A percentile compares a stretch with the other conserved stretches of the same genome.
Evolutionary conservation across 805 yeast species (phyloP).

Genomic region (Pichia californica): DNA sequence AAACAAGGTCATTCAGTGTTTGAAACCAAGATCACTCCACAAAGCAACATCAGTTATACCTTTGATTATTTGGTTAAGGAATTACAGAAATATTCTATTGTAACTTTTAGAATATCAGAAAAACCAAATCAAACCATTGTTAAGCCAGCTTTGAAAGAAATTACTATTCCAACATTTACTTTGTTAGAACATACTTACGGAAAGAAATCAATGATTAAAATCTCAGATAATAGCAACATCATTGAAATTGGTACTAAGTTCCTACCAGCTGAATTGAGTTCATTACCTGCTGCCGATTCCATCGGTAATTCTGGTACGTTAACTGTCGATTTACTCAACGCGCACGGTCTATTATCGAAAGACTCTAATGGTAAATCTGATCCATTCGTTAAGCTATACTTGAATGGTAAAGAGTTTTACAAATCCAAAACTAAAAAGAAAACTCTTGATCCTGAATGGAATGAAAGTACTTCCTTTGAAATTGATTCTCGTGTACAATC

Average conservation of each 20-base stretch:
- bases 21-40: slow-evolving; percentile 45
- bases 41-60: slow-evolving; percentile 34
- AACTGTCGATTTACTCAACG: slow-evolving; percentile 54
- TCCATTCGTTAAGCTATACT: slow-evolving; percentile 69
- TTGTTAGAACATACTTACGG: slow-evolving; percentile 60
- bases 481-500: slow-evolving; percentile 60
- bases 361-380: slow-evolving; percentile 92
- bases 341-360: slow-evolving; percentile 69
- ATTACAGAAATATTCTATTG: slow-evolving; percentile 58
- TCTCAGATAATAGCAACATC: slow-evolving; percentile 42
- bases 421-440: slow-evolving; percentile 80
- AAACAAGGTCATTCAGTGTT: slow-evolving; percentile 61
- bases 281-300: slow-evolving; percentile 68
- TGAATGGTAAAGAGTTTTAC: slow-evolving; percentile 58
- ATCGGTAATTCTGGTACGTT: slow-evolving; percentile 70
- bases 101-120: slow-evolving; percentile 55
- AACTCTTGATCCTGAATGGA: slow-evolving; percentile 87
- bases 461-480: slow-evolving; percentile 55
- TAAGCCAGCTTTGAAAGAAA: slow-evolving; percentile 54
- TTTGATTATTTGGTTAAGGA: slow-evolving; percentile 77
- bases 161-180: slow-evolving; percentile 58
- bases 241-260: slow-evolving; percentile 59
- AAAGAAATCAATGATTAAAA: slow-evolving; percentile 48
- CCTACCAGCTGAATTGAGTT: slow-evolving; percentile 62
- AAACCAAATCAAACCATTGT: slow-evolving; percentile 47